A percentile compares a stretch with the other conserved stretches of the same genome.
phyloP scores from a whole-genome alignment of 2,329 filamentous ascomycete species.

The Aureobasidium sp. region DNA sequence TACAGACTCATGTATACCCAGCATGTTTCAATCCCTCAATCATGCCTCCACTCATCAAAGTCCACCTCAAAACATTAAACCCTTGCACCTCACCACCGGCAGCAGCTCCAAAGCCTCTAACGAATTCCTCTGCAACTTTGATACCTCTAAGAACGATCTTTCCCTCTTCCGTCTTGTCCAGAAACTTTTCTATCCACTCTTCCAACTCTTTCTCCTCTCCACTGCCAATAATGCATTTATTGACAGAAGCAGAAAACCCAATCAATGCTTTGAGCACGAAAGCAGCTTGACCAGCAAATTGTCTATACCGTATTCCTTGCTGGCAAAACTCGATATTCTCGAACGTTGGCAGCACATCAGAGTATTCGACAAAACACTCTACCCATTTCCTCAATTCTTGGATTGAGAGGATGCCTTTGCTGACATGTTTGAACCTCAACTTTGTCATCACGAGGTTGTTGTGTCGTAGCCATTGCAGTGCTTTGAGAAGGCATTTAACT shows the following conservation, averaged over 20 bases:
- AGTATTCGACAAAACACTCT: neutral
- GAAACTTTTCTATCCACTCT: neutral
- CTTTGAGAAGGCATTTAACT: neutral
- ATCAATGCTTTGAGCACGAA: neutral
- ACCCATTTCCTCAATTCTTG: neutral
- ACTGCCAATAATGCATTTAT: neutral
- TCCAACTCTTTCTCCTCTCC: neutral
- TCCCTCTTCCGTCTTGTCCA: neutral
- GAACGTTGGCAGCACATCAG: neutral
- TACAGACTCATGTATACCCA: neutral
- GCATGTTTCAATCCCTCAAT: neutral
- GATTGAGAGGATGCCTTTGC: neutral
- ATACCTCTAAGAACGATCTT: neutral
- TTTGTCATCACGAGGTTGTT: neutral
- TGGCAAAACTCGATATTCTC: neutral
- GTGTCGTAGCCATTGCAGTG: neutral
- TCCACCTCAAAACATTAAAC: conserved; percentile 1
- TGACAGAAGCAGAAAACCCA: neutral
- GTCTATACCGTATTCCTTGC: neutral
- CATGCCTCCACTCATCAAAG: conserved; percentile 5
- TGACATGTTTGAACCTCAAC: neutral
- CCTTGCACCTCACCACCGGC: conserved; percentile 4
- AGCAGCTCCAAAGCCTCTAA: neutral
- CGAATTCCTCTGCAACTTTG: neutral
- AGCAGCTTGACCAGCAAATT: neutral